phyloP scores from a whole-genome alignment of 352 stramenopile species.

The Albugo candida region DNA sequence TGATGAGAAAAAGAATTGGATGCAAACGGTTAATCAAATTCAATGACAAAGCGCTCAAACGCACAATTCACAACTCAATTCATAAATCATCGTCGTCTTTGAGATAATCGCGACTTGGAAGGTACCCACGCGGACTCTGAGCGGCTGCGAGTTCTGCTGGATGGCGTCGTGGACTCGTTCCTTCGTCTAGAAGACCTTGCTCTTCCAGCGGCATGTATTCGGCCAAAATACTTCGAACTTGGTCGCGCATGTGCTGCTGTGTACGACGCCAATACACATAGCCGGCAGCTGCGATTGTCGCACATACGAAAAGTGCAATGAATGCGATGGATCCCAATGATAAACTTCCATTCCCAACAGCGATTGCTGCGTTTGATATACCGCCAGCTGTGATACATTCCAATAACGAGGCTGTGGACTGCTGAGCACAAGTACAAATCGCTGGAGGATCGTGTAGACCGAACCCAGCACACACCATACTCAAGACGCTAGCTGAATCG shows the following conservation, averaged over 20 bases:
- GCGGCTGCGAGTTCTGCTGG: conserved; percentile 40
- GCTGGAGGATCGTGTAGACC: conserved; percentile 54
- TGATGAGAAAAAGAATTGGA: too few relatives aligned
- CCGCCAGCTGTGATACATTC: conserved; percentile 57
- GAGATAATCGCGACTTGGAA: conserved; percentile 70
- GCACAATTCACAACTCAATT: too few relatives aligned
- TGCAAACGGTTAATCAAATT: too few relatives aligned
- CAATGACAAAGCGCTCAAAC: too few relatives aligned
- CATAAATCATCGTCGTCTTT: conserved; percentile 39
- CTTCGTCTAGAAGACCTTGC: conserved; percentile 41
- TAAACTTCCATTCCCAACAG: conserved; percentile 28
- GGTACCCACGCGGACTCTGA: conserved; percentile 71
- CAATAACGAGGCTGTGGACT: conserved; percentile 31
- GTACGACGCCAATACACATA: conserved; percentile 85
- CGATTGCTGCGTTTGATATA: conserved; percentile 35
- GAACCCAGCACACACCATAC: conserved; percentile 76
- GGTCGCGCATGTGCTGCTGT: conserved; percentile 86
- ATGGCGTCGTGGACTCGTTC: conserved; percentile 41
- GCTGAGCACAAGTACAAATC: conserved; percentile 55
- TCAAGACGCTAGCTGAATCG: conserved; percentile 62
- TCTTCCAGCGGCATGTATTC: conserved; percentile 95
- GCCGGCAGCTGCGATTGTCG: conserved; percentile 41
- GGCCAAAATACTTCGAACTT: conserved; percentile 89
- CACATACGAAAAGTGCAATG: conserved; percentile 69
- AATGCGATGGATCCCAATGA: conserved; percentile 70